phyloP scores from a whole-genome alignment of 2,329 filamentous ascomycete species.

The Elsinoe batatas region DNA sequence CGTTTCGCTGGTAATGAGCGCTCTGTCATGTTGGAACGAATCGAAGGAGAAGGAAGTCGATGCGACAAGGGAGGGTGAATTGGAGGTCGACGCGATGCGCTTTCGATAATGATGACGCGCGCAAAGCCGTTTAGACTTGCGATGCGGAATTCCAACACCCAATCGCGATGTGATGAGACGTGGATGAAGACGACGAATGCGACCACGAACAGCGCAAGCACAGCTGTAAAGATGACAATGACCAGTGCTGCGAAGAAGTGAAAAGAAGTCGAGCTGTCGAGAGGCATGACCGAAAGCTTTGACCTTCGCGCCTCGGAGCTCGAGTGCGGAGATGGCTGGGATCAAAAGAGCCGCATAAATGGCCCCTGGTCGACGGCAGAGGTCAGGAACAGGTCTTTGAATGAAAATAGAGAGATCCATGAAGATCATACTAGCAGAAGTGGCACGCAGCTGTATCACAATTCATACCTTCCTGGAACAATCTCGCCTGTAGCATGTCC shows the following conservation, averaged over 20 bases:
- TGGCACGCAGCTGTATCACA: too few relatives aligned
- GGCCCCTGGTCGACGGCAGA: too few relatives aligned
- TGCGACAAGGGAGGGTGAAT: constrained; percentile 8
- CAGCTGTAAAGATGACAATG: background rate
- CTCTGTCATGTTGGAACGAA: constrained; percentile 17
- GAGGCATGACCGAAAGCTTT: background rate
- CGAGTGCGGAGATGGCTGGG: constrained; percentile 7
- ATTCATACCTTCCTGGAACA: too few relatives aligned
- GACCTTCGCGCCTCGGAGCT: background rate
- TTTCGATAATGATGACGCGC: constrained; percentile 11
- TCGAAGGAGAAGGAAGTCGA: background rate
- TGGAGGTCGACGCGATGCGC: constrained; percentile 2
- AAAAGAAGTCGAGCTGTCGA: background rate
- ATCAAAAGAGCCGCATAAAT: background rate
- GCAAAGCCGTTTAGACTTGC: background rate
- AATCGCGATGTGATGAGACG: background rate
- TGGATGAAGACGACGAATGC: background rate
- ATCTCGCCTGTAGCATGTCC: too few relatives aligned
- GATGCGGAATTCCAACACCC: background rate
- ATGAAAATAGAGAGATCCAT: background rate
- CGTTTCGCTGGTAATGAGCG: constrained; percentile 47
- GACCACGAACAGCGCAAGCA: background rate
- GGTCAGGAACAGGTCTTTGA: background rate
- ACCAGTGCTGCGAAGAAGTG: background rate
- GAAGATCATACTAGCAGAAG: background rate